These are phyloP conservation scores for Tuber aestivum DNA, from an alignment of 495 filamentous ascomycete species.

Conservation along the genomic window DNA sequence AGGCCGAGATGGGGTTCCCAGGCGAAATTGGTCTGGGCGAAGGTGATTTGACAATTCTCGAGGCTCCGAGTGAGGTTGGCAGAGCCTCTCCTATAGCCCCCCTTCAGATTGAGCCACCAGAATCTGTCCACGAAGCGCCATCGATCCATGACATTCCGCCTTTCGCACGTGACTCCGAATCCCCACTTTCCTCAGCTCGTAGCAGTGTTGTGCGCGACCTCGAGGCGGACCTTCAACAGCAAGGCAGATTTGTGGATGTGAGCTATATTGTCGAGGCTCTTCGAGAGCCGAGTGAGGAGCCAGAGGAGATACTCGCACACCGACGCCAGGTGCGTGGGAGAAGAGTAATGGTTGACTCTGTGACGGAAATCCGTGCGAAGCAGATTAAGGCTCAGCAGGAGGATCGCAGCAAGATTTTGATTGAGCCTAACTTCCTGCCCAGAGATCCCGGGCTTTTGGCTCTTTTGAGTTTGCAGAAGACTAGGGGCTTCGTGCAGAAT, in stretches of 20 bases:
- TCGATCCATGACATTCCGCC: slow-evolving; percentile 38
- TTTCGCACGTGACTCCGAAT: slow-evolving; percentile 54
- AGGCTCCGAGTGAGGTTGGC: slow-evolving; percentile 7
- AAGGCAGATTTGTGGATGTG: slow-evolving; percentile 48
- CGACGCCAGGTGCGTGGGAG: slow-evolving; percentile 50
- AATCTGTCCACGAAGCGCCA: slow-evolving; percentile 12
- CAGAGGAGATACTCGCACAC: slow-evolving; percentile 52
- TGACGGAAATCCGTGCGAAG: slow-evolving; percentile 46
- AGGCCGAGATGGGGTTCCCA: slow-evolving; percentile 54
- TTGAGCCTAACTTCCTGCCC: slow-evolving; percentile 69
- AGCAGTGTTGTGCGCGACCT: slow-evolving; percentile 52
- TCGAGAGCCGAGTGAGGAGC: slow-evolving; percentile 51
- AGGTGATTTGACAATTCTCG: slow-evolving; percentile 31
- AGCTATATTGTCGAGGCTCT: slow-evolving; percentile 46
- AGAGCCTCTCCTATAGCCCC: slow-evolving; percentile 14
- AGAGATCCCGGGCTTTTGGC: slow-evolving; percentile 78
- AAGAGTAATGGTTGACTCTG: slow-evolving; percentile 37
- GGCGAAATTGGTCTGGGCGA: slow-evolving; percentile 27
- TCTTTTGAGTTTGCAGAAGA: slow-evolving; percentile 83
- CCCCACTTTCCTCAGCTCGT: slow-evolving; percentile 59
- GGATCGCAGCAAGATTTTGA: slow-evolving; percentile 73
- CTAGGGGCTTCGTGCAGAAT: slow-evolving; percentile 74
- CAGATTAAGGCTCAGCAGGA: slow-evolving; percentile 73
- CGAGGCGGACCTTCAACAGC: slow-evolving; percentile 51
- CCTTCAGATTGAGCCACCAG: slow-evolving; percentile 10